A percentile compares a stretch with the other conserved stretches of the same genome.
Evolutionary conservation across 176 grass and related monocot species (phyloP).

Genomic region (Ananas comosus): DNA sequence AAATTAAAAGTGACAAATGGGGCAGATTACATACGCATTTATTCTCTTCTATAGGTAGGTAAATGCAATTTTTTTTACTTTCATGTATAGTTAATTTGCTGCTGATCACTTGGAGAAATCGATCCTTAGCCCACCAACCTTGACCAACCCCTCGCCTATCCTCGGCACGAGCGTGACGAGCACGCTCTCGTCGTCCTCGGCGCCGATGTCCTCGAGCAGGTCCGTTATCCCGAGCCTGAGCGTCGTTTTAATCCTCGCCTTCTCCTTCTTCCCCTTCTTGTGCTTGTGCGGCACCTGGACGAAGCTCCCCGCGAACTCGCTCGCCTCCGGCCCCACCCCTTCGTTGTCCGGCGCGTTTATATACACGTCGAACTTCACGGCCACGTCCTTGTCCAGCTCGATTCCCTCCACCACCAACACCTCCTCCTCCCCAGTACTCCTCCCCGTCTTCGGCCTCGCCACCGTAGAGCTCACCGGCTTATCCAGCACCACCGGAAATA

Average conservation of each 20-base stretch:
- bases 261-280: constrained; percentile 1
- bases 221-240: constrained; percentile 56
- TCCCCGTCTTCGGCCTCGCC: constrained; percentile 27
- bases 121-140: constrained; percentile 33
- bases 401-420: constrained; percentile 50
- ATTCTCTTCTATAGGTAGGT: too few species aligned
- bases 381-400: constrained; percentile 22
- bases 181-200: constrained; percentile 34
- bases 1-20: too few species aligned
- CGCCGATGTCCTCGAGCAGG: constrained; percentile 41
- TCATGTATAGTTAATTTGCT: too few species aligned
- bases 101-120: constrained; percentile 23
- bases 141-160: constrained; percentile 23
- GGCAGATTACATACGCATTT: too few species aligned
- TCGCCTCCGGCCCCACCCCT: constrained; percentile 1
- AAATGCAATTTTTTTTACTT: too few species aligned
- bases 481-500: constrained; percentile 32
- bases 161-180: constrained; percentile 52
- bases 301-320: constrained; percentile 55
- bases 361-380: constrained; percentile 67
- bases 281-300: constrained; percentile 39
- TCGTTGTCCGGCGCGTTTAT: constrained; percentile 26
- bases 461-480: constrained; percentile 24
- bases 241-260: constrained; percentile 13
- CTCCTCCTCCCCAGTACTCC: constrained; percentile 28